These are phyloP conservation scores for Cercospora zeae-maydis DNA, from an alignment of 2,329 filamentous ascomycete species.

Conservation along the genomic window DNA sequence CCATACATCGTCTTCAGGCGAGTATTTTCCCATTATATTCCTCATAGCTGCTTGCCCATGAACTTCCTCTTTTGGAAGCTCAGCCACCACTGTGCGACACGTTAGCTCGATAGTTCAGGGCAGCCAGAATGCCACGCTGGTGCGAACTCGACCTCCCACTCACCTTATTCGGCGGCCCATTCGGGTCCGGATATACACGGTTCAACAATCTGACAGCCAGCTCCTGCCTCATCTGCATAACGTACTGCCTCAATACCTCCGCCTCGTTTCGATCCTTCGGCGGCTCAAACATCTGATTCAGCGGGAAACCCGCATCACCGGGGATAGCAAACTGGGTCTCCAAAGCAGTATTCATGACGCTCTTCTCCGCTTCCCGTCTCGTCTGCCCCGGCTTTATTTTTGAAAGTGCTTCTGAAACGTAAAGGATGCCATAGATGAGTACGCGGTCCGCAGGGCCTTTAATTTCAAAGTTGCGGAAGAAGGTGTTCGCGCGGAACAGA, in stretches of 20 bases:
- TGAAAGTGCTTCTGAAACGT: conserved; percentile 81
- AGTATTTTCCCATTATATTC: neutral
- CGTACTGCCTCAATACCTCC: conserved; percentile 81
- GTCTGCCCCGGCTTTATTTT: conserved; percentile 77
- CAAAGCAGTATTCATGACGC: conserved; percentile 83
- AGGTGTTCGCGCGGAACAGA: conserved; percentile 95
- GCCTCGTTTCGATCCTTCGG: conserved; percentile 83
- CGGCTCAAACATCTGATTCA: conserved; percentile 95
- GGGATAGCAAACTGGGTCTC: conserved; percentile 92
- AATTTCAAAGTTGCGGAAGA: conserved; percentile 99
- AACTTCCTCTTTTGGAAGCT: conserved; percentile 99
- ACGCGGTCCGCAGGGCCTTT: conserved; percentile 91
- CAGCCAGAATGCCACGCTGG: neutral
- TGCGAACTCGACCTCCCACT: conserved; percentile 16
- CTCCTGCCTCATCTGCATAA: conserved; percentile 91
- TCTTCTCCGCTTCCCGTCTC: conserved; percentile 65
- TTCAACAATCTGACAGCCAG: conserved; percentile 77
- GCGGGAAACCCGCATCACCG: conserved; percentile 84
- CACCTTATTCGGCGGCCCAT: conserved; percentile 60
- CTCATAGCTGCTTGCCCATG: conserved; percentile 74
- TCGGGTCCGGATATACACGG: conserved; percentile 76
- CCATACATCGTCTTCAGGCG: neutral
- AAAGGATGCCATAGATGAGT: conserved; percentile 94
- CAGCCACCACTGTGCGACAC: conserved; percentile 88
- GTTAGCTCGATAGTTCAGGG: conserved; percentile 26